phyloP scores from a whole-genome alignment of 2,329 filamentous ascomycete species.

The Aspergillus transmontanensis region DNA sequence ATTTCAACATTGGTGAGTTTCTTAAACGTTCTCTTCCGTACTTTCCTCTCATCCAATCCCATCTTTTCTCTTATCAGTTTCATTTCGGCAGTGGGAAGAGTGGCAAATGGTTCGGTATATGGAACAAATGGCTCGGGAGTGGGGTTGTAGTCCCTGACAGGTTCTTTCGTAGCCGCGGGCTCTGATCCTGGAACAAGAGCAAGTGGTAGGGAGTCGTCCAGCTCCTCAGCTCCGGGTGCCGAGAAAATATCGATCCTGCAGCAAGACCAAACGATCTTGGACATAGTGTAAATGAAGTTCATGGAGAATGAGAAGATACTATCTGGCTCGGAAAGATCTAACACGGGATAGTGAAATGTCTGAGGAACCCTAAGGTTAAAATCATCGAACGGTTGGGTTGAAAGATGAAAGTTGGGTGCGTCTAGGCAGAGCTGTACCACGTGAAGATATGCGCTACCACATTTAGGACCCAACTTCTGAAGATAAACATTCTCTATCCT shows the following conservation, averaged over 20 bases:
- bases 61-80: slow-evolving; percentile 27
- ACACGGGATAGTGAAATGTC: slow-evolving; percentile 45
- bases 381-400: slow-evolving; percentile 45
- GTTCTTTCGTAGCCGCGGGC: slow-evolving; percentile 25
- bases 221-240: slow-evolving; percentile 42
- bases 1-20: slow-evolving; percentile 55
- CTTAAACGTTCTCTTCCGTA: slow-evolving; percentile 45
- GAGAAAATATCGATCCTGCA: slow-evolving; percentile 45
- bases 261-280: slow-evolving; percentile 46
- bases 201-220: slow-evolving; percentile 46
- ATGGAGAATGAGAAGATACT: slow-evolving; percentile 47
- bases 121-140: slow-evolving; percentile 17
- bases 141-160: slow-evolving; percentile 19
- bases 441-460: slow-evolving; percentile 65
- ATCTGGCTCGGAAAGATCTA: slow-evolving; percentile 44
- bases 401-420: slow-evolving; percentile 55
- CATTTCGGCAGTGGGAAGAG: slow-evolving; percentile 26
- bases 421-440: slow-evolving; percentile 64
- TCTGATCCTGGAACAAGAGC: slow-evolving; percentile 41
- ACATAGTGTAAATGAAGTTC: slow-evolving; percentile 48
- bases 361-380: slow-evolving; percentile 43
- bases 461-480: slow-evolving; percentile 63
- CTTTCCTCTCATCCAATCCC: slow-evolving; percentile 30
- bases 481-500: slow-evolving; percentile 66
- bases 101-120: slow-evolving; percentile 22